These are phyloP conservation scores for Beauveria scarabaeidicola DNA, from an alignment of 2,329 filamentous ascomycete species.

Conservation along the genomic window DNA sequence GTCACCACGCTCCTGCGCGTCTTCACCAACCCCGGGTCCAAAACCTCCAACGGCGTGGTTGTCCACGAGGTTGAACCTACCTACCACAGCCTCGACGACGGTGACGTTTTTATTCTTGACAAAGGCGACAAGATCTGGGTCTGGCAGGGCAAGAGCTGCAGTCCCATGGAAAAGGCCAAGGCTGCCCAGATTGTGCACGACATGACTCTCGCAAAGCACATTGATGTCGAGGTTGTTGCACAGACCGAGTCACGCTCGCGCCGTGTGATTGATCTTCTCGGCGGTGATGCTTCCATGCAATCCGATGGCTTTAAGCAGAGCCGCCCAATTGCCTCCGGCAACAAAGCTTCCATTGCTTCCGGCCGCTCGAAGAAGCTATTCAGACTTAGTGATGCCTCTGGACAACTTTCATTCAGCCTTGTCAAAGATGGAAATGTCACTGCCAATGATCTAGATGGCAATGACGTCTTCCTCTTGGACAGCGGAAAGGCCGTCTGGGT, in stretches of 20 bases:
- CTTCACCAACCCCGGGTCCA: slow-evolving; percentile 47
- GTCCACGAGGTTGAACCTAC: slow-evolving; percentile 56
- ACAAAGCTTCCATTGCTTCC: slow-evolving; percentile 13
- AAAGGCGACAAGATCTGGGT: slow-evolving; percentile 57
- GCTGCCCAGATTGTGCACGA: slow-evolving; percentile 59
- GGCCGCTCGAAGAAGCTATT: slow-evolving; percentile 40
- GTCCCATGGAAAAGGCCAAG: slow-evolving; percentile 61
- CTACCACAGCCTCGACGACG: slow-evolving; percentile 54
- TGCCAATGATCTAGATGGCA: slow-evolving; percentile 42
- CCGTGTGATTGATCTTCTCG: slow-evolving; percentile 48
- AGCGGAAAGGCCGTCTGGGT: slow-evolving; percentile 54
- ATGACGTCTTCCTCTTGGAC: slow-evolving; percentile 55
- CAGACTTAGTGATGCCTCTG: slow-evolving; percentile 54
- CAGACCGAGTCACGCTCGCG: slow-evolving; percentile 49
- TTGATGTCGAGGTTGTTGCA: slow-evolving; percentile 56
- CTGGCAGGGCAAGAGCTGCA: slow-evolving; percentile 58
- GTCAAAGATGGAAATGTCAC: slow-evolving; percentile 47
- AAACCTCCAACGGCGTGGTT: slow-evolving; percentile 38
- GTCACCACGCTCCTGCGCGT: slow-evolving; percentile 49
- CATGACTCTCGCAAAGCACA: slow-evolving; percentile 53
- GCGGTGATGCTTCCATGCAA: slow-evolving; percentile 34
- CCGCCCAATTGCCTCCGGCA: slow-evolving; percentile 30
- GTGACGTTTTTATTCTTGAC: slow-evolving; percentile 59
- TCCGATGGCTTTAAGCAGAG: slow-evolving; percentile 31
- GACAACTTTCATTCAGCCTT: slow-evolving; percentile 46